A percentile compares a stretch with the other conserved stretches of the same genome.
Evolutionary conservation across 192 early-diverging fungal species (phyloP).

Genomic region (Podila minutissima): DNA sequence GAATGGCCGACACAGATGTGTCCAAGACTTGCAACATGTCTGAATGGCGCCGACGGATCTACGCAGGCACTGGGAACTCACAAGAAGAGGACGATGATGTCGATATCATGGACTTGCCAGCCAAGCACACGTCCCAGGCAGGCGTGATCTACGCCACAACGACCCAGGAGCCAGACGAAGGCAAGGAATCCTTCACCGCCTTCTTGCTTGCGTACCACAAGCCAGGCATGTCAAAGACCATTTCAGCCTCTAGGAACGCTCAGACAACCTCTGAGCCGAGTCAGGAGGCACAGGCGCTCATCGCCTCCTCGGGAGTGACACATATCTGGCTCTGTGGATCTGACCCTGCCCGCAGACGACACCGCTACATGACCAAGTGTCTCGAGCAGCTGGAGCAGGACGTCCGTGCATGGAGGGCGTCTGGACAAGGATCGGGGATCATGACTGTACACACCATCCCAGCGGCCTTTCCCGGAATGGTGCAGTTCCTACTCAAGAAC

Average conservation of each 20-base stretch:
- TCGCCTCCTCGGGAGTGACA: constrained; percentile 17
- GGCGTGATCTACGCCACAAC: constrained; percentile 43
- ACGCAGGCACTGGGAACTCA: constrained; percentile 2
- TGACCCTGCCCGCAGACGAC: constrained; percentile 32
- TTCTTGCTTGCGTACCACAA: constrained; percentile 40
- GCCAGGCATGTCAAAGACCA: constrained; percentile 18
- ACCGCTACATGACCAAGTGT: constrained; percentile 22
- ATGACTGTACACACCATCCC: constrained; percentile 42
- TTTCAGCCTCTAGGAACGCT: neutral
- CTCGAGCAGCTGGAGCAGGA: constrained; percentile 29
- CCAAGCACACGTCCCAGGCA: constrained; percentile 17
- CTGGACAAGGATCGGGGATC: constrained; percentile 39
- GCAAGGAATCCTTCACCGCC: constrained; percentile 26
- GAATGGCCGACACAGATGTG: constrained; percentile 34
- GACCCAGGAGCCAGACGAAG: neutral
- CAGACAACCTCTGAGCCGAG: neutral
- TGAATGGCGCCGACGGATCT: constrained; percentile 43
- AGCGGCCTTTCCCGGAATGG: constrained; percentile 42
- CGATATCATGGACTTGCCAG: constrained; percentile 15
- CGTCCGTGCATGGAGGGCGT: constrained; percentile 25
- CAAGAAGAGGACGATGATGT: constrained; percentile 13
- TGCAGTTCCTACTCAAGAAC: constrained; percentile 38
- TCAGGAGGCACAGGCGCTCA: constrained; percentile 8
- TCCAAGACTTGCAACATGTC: constrained; percentile 51
- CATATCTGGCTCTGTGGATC: constrained; percentile 52